Percentiles rank a stretch among this genome's conserved stretches.
Evolutionary conservation across 1,284 basidiomycete species (phyloP).

Genomic region (Ganoderma multipileum): DNA sequence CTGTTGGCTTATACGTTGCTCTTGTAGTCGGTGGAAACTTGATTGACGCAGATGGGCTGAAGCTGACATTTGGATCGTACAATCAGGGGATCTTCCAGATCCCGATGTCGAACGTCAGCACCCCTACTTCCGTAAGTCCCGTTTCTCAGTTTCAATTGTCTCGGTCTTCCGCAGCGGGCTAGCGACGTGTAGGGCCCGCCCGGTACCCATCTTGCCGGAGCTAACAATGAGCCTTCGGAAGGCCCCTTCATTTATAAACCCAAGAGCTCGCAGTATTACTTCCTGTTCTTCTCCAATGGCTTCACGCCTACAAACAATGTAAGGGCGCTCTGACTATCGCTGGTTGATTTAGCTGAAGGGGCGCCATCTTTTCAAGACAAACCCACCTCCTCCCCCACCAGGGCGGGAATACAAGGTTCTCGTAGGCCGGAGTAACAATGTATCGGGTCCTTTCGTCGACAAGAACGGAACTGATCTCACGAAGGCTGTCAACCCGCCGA

Average conservation of each 20-base stretch:
- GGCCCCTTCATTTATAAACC: conserved; percentile 17
- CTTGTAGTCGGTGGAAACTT: conserved; percentile 25
- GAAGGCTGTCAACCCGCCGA: conserved; percentile 23
- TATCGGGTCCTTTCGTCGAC: conserved; percentile 40
- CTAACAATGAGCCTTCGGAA: conserved; percentile 1
- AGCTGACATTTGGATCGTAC: conserved; percentile 19
- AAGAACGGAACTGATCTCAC: conserved; percentile 31
- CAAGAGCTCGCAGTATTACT: conserved; percentile 5
- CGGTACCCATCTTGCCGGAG: conserved; percentile 7
- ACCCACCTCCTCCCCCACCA: conserved; percentile 30
- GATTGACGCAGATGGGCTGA: conserved; percentile 17
- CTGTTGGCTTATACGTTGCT: not conserved
- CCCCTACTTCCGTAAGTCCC: not conserved
- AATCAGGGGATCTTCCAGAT: conserved; percentile 13
- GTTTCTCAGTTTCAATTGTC: too few species aligned
- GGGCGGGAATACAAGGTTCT: conserved; percentile 38
- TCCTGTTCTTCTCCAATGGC: conserved; percentile 15
- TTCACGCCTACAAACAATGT: not conserved
- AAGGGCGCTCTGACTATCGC: not conserved
- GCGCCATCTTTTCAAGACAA: conserved; percentile 2
- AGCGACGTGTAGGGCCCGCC: conserved; percentile 9
- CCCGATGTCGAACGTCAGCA: conserved; percentile 4
- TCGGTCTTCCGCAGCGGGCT: not conserved
- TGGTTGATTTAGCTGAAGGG: not conserved
- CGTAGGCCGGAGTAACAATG: conserved; percentile 38